Conservation (phyloP, 2,329 filamentous ascomycete genomes). For the Claviceps monticola region DNA sequence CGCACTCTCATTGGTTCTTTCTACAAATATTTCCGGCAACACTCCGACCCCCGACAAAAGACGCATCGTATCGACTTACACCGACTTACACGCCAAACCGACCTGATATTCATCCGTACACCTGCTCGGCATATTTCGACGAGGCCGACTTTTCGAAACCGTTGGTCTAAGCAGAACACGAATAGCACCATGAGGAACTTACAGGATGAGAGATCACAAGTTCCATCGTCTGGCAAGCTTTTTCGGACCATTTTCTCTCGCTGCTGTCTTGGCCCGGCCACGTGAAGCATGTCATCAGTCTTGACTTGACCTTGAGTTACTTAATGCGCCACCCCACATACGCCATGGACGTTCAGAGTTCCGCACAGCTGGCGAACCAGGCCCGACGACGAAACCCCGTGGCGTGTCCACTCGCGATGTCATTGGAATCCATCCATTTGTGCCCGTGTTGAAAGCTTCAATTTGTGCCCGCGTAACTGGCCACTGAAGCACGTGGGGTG, state of each 20-base stretch:
- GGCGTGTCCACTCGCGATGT: slow-evolving; percentile 12
- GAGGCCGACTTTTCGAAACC: neutral
- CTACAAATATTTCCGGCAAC: no score
- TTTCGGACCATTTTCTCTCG: neutral
- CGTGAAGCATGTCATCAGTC: neutral
- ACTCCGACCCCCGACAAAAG: neutral
- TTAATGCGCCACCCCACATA: neutral
- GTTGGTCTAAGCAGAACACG: neutral
- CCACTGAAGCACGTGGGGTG: slow-evolving; percentile 13
- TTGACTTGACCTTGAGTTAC: neutral
- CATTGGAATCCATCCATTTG: slow-evolving; percentile 4
- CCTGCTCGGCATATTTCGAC: neutral
- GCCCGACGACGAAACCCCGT: slow-evolving; percentile 17
- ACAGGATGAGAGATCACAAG: neutral
- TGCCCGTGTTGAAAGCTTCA: slow-evolving; percentile 6
- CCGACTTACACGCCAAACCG: neutral
- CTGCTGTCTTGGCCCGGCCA: neutral
- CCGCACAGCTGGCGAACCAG: slow-evolving; percentile 14
- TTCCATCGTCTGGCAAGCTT: neutral
- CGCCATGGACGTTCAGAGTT: neutral
- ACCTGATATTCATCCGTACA: neutral
- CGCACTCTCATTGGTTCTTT: slow-evolving; percentile 6
- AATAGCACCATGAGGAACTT: neutral
- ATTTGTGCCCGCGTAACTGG: neutral
- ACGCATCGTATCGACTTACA: neutral